Percentiles rank a stretch among this genome's conserved stretches.
These are phyloP conservation scores for Wallacemonas collosoma DNA, from an alignment of 208 protist species.

Conservation along the genomic window DNA sequence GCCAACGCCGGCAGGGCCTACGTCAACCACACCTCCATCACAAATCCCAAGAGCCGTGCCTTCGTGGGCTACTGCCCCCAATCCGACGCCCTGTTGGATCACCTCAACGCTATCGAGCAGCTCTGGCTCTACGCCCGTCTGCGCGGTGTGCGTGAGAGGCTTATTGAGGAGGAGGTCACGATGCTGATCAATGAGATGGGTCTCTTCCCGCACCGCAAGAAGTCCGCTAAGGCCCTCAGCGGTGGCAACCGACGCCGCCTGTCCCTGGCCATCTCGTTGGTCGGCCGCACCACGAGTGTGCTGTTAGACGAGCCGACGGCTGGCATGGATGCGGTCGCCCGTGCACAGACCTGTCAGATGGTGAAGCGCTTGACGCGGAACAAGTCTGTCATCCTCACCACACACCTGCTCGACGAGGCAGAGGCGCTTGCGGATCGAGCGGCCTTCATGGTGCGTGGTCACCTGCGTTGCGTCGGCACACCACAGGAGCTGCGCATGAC, in stretches of 20 bases:
- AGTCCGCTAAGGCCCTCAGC: constrained; percentile 53
- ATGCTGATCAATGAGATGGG: constrained; percentile 57
- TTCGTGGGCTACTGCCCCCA: constrained; percentile 96
- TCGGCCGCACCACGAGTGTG: constrained; percentile 79
- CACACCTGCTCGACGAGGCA: constrained; percentile 91
- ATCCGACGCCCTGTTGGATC: constrained; percentile 92
- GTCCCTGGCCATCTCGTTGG: constrained; percentile 83
- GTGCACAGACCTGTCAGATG: constrained; percentile 78
- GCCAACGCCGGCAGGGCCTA: constrained; percentile 69
- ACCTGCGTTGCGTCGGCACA: constrained; percentile 86
- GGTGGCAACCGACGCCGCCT: constrained; percentile 92
- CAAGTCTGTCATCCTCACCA: constrained; percentile 80
- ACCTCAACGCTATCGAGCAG: constrained; percentile 92
- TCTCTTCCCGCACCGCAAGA: constrained; percentile 39
- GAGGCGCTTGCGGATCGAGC: constrained; percentile 82
- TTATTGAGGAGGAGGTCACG: constrained; percentile 48
- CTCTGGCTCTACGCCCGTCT: constrained; percentile 89
- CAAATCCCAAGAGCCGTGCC: constrained; percentile 31
- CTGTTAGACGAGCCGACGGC: constrained; percentile 91
- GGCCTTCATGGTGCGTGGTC: constrained; percentile 90
- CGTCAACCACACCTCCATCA: constrained; percentile 61
- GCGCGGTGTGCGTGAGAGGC: constrained; percentile 47
- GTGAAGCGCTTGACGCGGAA: constrained; percentile 57
- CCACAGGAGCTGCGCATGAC: constrained; percentile 60
- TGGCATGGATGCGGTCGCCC: constrained; percentile 84